These are phyloP conservation scores for Suillus alpinus DNA, from an alignment of 768 basidiomycete genomes.

Conservation along the genomic window DNA sequence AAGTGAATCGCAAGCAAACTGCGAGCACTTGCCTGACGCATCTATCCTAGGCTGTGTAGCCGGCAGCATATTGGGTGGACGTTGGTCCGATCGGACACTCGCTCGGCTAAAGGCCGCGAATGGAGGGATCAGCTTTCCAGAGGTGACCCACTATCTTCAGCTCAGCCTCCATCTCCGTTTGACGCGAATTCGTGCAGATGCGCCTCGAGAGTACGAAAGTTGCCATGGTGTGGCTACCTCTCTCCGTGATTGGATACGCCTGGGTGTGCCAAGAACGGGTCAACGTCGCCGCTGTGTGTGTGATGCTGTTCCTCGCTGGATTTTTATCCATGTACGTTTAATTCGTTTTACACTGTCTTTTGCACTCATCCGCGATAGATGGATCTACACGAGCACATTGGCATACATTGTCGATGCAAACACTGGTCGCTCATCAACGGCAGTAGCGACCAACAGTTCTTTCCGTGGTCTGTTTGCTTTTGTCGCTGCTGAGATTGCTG, in stretches of 20 bases:
- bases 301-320: constrained; percentile 69
- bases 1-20: constrained; percentile 12
- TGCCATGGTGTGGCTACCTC: constrained; percentile 53
- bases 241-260: constrained; percentile 62
- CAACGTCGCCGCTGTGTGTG: constrained; percentile 66
- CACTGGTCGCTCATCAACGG: constrained; percentile 73
- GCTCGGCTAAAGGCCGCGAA: constrained; percentile 38
- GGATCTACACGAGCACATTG: constrained; percentile 64
- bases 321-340: constrained; percentile 62
- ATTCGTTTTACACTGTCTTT: not conserved
- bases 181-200: constrained; percentile 44
- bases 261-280: constrained; percentile 70
- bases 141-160: constrained; percentile 41
- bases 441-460: constrained; percentile 71
- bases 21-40: not conserved
- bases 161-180: not conserved
- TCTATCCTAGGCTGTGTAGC: constrained; percentile 40
- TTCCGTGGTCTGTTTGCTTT: constrained; percentile 72
- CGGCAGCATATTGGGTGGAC: constrained; percentile 58
- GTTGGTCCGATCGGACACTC: constrained; percentile 52
- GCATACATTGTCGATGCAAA: constrained; percentile 90
- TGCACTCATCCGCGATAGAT: constrained; percentile 26
- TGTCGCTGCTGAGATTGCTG: constrained; percentile 70
- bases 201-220: constrained; percentile 62
- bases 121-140: constrained; percentile 51